Evolutionary conservation across 495 filamentous ascomycete species (phyloP).

Genomic region (Tuber magnatum): DNA sequence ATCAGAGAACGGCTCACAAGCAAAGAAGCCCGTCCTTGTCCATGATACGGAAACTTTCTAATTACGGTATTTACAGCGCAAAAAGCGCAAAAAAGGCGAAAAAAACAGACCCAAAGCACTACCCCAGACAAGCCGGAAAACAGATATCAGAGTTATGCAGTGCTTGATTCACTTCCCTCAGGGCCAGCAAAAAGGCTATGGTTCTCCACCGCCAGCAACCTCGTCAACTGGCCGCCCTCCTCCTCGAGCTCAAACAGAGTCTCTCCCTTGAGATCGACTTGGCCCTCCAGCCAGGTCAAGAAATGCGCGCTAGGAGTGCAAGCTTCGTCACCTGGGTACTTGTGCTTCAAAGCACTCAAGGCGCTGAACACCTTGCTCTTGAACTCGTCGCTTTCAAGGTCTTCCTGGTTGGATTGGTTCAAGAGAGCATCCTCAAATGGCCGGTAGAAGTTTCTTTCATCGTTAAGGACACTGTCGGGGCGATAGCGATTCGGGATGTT

Average conservation of each 20-base stretch:
- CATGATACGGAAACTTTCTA: neutral
- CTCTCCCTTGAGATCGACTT: constrained; percentile 25
- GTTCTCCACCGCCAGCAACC: constrained; percentile 28
- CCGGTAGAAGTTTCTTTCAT: constrained; percentile 29
- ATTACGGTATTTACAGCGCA: neutral
- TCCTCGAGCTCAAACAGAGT: constrained; percentile 41
- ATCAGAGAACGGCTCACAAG: neutral
- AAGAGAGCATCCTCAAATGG: constrained; percentile 29
- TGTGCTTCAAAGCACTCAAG: constrained; percentile 30
- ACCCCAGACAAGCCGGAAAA: neutral
- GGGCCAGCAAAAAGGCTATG: constrained; percentile 19
- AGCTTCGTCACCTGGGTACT: constrained; percentile 21
- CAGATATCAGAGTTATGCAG: neutral
- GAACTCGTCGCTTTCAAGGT: constrained; percentile 19
- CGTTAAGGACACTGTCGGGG: constrained; percentile 20
- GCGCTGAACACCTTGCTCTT: constrained; percentile 32
- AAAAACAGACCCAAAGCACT: neutral
- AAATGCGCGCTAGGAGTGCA: constrained; percentile 27
- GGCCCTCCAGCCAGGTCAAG: constrained; percentile 17
- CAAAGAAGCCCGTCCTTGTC: neutral
- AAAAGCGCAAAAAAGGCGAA: neutral
- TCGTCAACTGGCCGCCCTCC: constrained; percentile 40
- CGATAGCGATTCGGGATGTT: constrained; percentile 22
- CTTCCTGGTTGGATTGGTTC: constrained; percentile 12
- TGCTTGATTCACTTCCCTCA: neutral